phyloP scores from a whole-genome alignment of 2,329 filamentous ascomycete genomes.

The Orbilia oligospora region DNA sequence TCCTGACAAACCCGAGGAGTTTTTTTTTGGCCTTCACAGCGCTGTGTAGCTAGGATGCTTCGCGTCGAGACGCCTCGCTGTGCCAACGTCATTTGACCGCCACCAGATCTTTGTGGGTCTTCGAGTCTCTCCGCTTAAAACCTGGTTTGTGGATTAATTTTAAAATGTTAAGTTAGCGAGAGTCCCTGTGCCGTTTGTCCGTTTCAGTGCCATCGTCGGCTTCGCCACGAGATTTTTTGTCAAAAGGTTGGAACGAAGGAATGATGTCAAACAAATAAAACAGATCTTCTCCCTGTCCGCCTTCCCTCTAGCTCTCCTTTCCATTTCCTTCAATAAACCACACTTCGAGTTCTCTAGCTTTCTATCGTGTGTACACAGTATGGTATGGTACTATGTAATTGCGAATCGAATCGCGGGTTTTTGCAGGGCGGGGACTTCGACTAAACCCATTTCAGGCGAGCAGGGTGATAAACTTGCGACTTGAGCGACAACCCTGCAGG shows the following conservation, averaged over 20 bases:
- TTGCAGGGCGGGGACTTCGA: neutral
- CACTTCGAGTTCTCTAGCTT: too few species aligned
- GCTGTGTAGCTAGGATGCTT: too few species aligned
- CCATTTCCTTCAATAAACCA: too few species aligned
- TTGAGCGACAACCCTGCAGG: conserved; percentile 35
- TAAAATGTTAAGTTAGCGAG: neutral
- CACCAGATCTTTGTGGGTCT: conserved; percentile 24
- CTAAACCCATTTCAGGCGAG: conserved; percentile 3
- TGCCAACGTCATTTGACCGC: conserved; percentile 1
- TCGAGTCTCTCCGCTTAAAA: conserved; percentile 11
- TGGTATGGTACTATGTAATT: neutral
- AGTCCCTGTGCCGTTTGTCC: neutral
- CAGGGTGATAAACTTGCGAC: conserved; percentile 53
- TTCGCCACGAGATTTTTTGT: neutral
- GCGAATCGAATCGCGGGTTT: conserved; percentile 2
- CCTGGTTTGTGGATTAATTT: neutral
- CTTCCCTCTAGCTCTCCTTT: too few species aligned
- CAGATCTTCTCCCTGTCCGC: neutral
- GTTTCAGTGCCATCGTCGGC: neutral
- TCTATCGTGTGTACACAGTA: too few species aligned
- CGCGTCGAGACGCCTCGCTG: neutral
- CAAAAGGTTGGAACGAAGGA: neutral
- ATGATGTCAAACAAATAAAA: conserved; percentile 13
- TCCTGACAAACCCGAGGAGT: too few species aligned
- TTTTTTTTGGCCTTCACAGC: too few species aligned